Conservation (phyloP, 73 alveolate species). For the Diophrys appendiculata region DNA sequence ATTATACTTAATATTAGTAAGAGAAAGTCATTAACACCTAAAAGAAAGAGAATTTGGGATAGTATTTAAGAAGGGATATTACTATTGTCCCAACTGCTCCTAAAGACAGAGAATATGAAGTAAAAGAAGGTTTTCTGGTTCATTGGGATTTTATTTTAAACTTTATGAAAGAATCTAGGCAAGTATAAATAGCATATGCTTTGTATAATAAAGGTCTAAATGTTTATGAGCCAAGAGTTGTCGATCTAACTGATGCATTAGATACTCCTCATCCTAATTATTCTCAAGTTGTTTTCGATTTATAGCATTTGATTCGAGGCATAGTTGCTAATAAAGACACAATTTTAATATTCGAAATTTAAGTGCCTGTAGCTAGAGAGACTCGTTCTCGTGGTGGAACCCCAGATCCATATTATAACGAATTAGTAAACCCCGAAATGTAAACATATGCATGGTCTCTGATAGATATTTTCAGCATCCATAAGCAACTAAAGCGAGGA, state of each 20-base stretch:
- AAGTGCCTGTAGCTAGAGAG: conserved; percentile 71
- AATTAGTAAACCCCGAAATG: neutral
- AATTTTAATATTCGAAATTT: conserved; percentile 71
- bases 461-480: conserved; percentile 73
- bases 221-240: conserved; percentile 80
- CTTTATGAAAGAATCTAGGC: conserved; percentile 65
- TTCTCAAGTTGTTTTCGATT: conserved; percentile 45
- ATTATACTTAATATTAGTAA: conserved; percentile 29
- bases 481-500: conserved; percentile 66
- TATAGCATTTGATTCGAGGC: conserved; percentile 55
- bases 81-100: conserved; percentile 62
- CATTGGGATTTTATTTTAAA: conserved; percentile 85
- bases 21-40: conserved; percentile 54
- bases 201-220: conserved; percentile 77
- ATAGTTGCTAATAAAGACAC: conserved; percentile 72
- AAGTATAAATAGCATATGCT: conserved; percentile 77
- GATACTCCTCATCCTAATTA: conserved; percentile 67
- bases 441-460: conserved; percentile 83
- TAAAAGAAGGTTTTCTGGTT: conserved; percentile 65
- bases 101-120: conserved; percentile 54
- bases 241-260: conserved; percentile 65
- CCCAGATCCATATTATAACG: neutral
- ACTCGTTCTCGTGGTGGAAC: neutral
- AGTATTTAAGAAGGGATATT: conserved; percentile 62
- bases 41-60: conserved; percentile 55